Base-by-base conservation (phyloP, 805 yeast genomes). In the Kodamaea sagamina region DNA sequence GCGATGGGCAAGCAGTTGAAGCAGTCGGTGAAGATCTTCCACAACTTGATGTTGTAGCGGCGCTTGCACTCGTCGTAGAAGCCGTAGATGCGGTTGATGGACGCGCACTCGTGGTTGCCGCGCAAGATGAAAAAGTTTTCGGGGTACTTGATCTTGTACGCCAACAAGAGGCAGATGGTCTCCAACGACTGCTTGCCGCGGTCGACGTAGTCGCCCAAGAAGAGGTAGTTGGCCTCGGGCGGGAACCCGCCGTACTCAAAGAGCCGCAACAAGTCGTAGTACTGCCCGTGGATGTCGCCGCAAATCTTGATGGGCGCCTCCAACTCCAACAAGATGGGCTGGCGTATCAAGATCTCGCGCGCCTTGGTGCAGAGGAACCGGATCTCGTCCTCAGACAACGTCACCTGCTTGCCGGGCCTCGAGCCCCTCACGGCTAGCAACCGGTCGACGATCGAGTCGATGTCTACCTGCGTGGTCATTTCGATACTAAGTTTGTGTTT, bases 191-290 rank as follows among this genome's bases (percentile, higher is more conserved):
- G 98, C 65, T 90, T 89, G 61, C 99, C 99, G 77, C 99, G 85
- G 74, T 92, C 99, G 53, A 92, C 99, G 63, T 92, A 92, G 75
- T 92, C 99, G 53, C 99, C 99, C 47, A 92, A 71, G 63, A 92
- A 92, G 58, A 92, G 74, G 72, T 92, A 92, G 73, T 92, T 92
- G 13, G 98, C 95, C 67, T 93, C 98, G 9, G 99, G 99, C 1
- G 99, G 99, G 77, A 93, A 92, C 2, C 98, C 99, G 58, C 99
- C 98, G 62, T 92, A 92, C 73, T 93, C 98, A 60, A 92, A 92
- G 57, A 92, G 79, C 68, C 99, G 85, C 64, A 92, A 78, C 58
- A 92, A 79, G 68, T 92, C 99, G 63, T 92, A 92, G 70, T 93
- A 92, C 71, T 92, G 99, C 45, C 99, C 99, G 67, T 92, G 99